These are phyloP conservation scores for Litsea cubeba DNA, from an alignment of 164 flowering plant species.

Conservation along the genomic window DNA sequence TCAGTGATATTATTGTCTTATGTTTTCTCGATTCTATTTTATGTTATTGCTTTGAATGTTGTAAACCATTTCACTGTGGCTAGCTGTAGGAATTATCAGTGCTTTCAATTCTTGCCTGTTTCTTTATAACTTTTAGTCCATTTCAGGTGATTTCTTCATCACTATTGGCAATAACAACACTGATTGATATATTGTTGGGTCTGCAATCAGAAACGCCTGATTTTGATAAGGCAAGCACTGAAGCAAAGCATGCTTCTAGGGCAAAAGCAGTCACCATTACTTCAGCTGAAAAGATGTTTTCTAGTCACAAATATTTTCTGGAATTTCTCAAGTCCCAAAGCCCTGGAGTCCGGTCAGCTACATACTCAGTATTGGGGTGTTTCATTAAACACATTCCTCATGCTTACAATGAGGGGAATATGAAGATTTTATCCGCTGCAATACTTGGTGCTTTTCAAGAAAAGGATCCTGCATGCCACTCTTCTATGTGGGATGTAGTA, in stretches of 20 bases:
- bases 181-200: conserved; percentile 57
- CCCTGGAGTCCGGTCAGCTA: conserved; percentile 62
- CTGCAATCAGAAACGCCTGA: conserved; percentile 40
- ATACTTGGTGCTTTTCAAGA: conserved; percentile 92
- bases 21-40: neutral
- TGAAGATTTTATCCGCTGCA: conserved; percentile 48
- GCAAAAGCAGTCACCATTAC: conserved; percentile 54
- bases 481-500: conserved; percentile 84
- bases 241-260: conserved; percentile 63
- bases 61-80: neutral
- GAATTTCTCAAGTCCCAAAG: conserved; percentile 71
- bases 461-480: conserved; percentile 79
- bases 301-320: conserved; percentile 53
- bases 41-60: no score
- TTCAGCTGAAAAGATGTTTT: conserved; percentile 58
- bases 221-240: conserved; percentile 38
- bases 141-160: conserved; percentile 81
- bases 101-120: neutral
- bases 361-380: conserved; percentile 70
- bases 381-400: conserved; percentile 63
- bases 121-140: neutral
- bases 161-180: conserved; percentile 74
- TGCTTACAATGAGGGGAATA: conserved; percentile 53
- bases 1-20: neutral
- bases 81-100: neutral